phyloP scores from a whole-genome alignment of 352 stramenopile genomes.

The Phytophthora colocasiae region DNA sequence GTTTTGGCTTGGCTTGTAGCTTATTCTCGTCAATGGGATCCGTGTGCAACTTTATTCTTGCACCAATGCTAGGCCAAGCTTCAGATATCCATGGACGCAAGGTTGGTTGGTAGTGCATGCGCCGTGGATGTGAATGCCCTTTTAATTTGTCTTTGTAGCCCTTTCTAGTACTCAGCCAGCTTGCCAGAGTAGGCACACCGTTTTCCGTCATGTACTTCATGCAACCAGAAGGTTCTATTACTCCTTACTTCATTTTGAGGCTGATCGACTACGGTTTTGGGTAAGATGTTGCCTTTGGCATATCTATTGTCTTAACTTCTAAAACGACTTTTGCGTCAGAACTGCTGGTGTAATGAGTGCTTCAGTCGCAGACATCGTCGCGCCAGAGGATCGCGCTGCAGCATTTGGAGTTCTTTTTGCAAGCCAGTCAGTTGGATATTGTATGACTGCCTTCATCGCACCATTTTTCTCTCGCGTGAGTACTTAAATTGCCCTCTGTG shows the following conservation, averaged over 20 bases:
- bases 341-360: constrained; percentile 71
- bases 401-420: constrained; percentile 77
- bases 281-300: constrained; percentile 28
- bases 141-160: constrained; percentile 39
- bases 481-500: constrained; percentile 4
- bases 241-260: constrained; percentile 65
- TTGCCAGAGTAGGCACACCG: constrained; percentile 61
- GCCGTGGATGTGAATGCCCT: background rate
- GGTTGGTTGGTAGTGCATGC: constrained; percentile 35
- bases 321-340: constrained; percentile 28
- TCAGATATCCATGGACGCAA: constrained; percentile 83
- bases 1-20: constrained; percentile 27
- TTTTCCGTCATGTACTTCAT: constrained; percentile 81
- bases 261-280: constrained; percentile 73
- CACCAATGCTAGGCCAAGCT: constrained; percentile 73
- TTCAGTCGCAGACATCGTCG: constrained; percentile 68
- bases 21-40: constrained; percentile 73
- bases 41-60: constrained; percentile 68
- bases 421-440: constrained; percentile 64
- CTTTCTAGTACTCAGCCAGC: constrained; percentile 75
- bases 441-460: constrained; percentile 57
- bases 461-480: constrained; percentile 64
- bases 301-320: background rate
- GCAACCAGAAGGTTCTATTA: constrained; percentile 61
- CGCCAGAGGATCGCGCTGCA: constrained; percentile 54